These are phyloP conservation scores for Sclerospora graminicola DNA, from an alignment of 352 stramenopile species.

Conservation along the genomic window DNA sequence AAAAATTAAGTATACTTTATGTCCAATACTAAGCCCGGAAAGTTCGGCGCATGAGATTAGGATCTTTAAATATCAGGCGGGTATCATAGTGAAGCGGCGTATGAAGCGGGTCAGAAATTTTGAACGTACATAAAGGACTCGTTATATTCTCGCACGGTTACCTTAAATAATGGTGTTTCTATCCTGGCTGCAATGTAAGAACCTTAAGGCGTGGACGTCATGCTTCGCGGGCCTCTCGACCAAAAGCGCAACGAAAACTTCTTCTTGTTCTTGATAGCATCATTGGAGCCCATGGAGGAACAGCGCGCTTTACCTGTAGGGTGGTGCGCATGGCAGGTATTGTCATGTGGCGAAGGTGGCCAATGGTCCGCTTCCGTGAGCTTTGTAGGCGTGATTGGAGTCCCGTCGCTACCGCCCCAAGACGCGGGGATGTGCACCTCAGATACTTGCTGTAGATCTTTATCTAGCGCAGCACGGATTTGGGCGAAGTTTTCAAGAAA, in stretches of 20 bases:
- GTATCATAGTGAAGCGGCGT: too few species aligned
- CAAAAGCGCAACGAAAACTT: slow-evolving; percentile 71
- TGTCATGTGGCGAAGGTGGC: slow-evolving; percentile 10
- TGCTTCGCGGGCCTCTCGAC: slow-evolving; percentile 15
- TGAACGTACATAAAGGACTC: too few species aligned
- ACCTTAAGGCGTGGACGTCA: slow-evolving; percentile 10
- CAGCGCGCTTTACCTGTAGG: slow-evolving; percentile 40
- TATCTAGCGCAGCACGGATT: slow-evolving; percentile 24
- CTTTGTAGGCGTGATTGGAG: slow-evolving; percentile 18
- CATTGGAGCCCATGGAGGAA: slow-evolving; percentile 44
- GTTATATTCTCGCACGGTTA: slow-evolving; percentile 1
- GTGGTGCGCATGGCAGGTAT: slow-evolving; percentile 26
- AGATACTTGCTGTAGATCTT: slow-evolving; percentile 15
- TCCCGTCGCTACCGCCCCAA: slow-evolving; percentile 21
- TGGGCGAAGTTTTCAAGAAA: slow-evolving; percentile 58
- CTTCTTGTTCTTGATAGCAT: slow-evolving; percentile 45
- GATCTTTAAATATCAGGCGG: background rate
- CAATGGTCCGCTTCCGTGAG: slow-evolving; percentile 18
- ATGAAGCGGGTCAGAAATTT: background rate
- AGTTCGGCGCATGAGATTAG: background rate
- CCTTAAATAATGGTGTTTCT: slow-evolving; percentile 28
- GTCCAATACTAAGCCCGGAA: too few species aligned
- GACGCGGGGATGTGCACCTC: slow-evolving; percentile 11
- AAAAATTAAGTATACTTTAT: too few species aligned
- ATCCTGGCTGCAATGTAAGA: slow-evolving; percentile 8